These are phyloP conservation scores for Emergomyces orientalis DNA, from an alignment of 2,329 filamentous ascomycete genomes.

Conservation along the genomic window DNA sequence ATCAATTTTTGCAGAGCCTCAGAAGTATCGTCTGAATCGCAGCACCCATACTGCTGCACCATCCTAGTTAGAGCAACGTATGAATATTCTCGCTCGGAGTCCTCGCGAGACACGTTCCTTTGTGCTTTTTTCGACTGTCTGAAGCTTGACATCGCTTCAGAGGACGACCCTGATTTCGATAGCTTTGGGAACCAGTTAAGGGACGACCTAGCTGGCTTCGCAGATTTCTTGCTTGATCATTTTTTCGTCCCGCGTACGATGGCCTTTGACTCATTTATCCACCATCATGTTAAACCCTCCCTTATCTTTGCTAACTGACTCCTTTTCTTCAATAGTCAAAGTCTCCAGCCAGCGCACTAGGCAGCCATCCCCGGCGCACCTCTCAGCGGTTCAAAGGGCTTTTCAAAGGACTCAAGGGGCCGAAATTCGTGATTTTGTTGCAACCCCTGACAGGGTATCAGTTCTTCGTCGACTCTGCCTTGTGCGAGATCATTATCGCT, in stretches of 20 bases:
- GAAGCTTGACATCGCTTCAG: not conserved
- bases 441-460: conserved; percentile 13
- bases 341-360: conserved; percentile 11
- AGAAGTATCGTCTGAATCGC: too few species aligned
- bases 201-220: conserved; percentile 4
- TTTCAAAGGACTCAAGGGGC: too few species aligned
- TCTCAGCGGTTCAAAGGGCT: conserved; percentile 10
- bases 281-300: not conserved
- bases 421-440: conserved; percentile 7
- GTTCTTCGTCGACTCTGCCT: conserved; percentile 13
- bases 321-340: conserved; percentile 10
- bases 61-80: conserved; percentile 17
- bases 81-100: conserved; percentile 14
- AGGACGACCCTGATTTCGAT: conserved; percentile 1
- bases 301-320: conserved; percentile 1
- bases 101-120: conserved; percentile 8
- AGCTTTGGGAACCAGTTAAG: not conserved
- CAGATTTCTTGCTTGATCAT: conserved; percentile 13
- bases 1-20: not conserved
- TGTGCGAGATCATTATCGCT: conserved; percentile 15
- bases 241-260: conserved; percentile 14
- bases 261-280: too few species aligned
- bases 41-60: conserved; percentile 6
- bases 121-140: conserved; percentile 7
- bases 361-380: conserved; percentile 13